phyloP scores from a whole-genome alignment of 2,329 filamentous ascomycete genomes.

The Colletotrichum endophyticum region DNA sequence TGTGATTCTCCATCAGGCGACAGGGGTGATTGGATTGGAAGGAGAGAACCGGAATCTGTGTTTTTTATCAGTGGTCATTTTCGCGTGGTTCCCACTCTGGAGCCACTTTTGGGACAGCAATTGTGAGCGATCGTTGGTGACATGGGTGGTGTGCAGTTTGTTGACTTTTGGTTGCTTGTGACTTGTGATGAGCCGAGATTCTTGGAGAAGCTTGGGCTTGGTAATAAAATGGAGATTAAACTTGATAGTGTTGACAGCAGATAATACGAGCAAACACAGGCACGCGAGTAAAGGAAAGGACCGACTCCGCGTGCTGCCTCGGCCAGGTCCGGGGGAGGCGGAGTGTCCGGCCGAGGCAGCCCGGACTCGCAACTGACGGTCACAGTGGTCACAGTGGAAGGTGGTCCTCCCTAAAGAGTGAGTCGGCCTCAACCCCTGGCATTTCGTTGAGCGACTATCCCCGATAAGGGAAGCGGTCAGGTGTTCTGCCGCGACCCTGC shows the following conservation, averaged over 20 bases:
- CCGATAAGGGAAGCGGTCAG: not conserved
- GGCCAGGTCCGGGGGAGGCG: not conserved
- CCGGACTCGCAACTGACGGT: not conserved
- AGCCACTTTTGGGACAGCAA: not conserved
- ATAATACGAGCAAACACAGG: not conserved
- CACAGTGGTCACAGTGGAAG: not conserved
- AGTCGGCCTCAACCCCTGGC: conserved; percentile 21
- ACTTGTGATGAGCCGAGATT: conserved; percentile 1
- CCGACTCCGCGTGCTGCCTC: conserved; percentile 6
- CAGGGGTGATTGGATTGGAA: not conserved
- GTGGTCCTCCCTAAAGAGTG: not conserved
- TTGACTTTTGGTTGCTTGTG: not conserved
- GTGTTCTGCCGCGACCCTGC: not conserved
- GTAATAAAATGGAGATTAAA: not conserved
- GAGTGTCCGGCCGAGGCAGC: conserved; percentile 16
- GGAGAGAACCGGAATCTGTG: not conserved
- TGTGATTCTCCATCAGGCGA: conserved; percentile 7
- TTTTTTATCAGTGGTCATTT: not conserved
- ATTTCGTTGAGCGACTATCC: conserved; percentile 22
- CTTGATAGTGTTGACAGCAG: not conserved
- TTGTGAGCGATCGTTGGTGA: not conserved
- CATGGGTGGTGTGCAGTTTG: not conserved
- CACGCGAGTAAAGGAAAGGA: not conserved
- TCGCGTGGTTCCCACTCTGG: not conserved
- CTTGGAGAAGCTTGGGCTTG: not conserved